phyloP scores from a whole-genome alignment of 352 stramenopile species.

The Pythium plurisporium region DNA sequence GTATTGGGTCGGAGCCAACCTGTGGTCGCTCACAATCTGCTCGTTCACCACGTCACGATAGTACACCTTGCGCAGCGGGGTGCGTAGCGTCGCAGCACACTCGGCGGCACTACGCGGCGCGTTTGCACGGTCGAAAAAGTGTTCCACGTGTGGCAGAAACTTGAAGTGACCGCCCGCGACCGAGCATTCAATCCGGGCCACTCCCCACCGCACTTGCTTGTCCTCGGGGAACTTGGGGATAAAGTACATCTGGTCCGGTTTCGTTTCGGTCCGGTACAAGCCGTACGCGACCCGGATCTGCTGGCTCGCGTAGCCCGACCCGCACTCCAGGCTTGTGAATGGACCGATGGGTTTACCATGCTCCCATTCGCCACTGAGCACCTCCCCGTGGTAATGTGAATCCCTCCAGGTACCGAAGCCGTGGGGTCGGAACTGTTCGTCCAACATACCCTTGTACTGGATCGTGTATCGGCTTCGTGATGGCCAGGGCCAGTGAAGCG shows the following conservation, averaged over 20 bases:
- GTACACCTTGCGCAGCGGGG: constrained; percentile 7
- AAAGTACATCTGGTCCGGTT: constrained; percentile 36
- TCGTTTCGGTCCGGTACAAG: constrained; percentile 26
- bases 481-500: constrained; percentile 1
- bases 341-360: constrained; percentile 55
- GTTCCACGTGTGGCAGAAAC: constrained; percentile 52
- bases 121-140: constrained; percentile 30
- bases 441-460: constrained; percentile 43
- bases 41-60: constrained; percentile 5
- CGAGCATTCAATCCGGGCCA: constrained; percentile 59
- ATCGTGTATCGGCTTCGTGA: constrained; percentile 27
- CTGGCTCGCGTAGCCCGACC: constrained; percentile 44
- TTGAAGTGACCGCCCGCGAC: constrained; percentile 68
- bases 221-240: constrained; percentile 22
- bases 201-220: constrained; percentile 12
- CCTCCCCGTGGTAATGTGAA: constrained; percentile 55
- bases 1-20: not conserved
- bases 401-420: constrained; percentile 60
- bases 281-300: constrained; percentile 43
- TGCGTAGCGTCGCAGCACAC: constrained; percentile 34
- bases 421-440: constrained; percentile 44
- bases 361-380: constrained; percentile 43
- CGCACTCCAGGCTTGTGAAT: constrained; percentile 51
- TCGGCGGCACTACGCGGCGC: constrained; percentile 36
- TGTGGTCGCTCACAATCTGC: constrained; percentile 1